Conservation (phyloP, 768 basidiomycete species). For the Cubamyces sp. region DNA sequence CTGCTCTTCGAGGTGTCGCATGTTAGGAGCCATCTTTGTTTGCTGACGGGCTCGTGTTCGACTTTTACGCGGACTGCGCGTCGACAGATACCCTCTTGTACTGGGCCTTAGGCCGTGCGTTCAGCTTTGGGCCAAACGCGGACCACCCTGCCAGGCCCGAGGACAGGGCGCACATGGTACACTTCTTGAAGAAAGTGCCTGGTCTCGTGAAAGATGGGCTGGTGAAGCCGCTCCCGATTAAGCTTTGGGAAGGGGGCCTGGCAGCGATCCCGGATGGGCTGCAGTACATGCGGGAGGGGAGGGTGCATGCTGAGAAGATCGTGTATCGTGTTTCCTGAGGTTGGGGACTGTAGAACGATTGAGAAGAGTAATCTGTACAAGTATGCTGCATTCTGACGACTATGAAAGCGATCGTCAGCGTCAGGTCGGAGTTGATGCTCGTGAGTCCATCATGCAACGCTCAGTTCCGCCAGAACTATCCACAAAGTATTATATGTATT, state of each 20-base stretch:
- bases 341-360: too few species aligned
- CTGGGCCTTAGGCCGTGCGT: constrained; percentile 26
- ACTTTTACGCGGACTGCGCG: constrained; percentile 6
- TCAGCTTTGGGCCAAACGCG: constrained; percentile 10
- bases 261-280: constrained; percentile 31
- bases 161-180: constrained; percentile 31
- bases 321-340: constrained; percentile 24
- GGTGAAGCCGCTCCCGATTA: constrained; percentile 33
- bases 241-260: constrained; percentile 33
- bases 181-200: constrained; percentile 28
- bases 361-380: too few species aligned
- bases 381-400: too few species aligned
- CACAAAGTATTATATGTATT: too few species aligned
- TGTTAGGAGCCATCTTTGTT: not conserved
- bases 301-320: constrained; percentile 37
- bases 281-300: constrained; percentile 35
- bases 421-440: too few species aligned
- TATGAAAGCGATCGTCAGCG: too few species aligned
- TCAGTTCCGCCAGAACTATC: too few species aligned
- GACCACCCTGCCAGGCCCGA: constrained; percentile 26
- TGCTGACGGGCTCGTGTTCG: not conserved
- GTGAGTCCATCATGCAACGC: too few species aligned
- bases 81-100: constrained; percentile 32
- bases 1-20: not conserved
- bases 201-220: constrained; percentile 26